Conservation (phyloP, 2,329 filamentous ascomycete species). For the Dactylellina sp. region DNA sequence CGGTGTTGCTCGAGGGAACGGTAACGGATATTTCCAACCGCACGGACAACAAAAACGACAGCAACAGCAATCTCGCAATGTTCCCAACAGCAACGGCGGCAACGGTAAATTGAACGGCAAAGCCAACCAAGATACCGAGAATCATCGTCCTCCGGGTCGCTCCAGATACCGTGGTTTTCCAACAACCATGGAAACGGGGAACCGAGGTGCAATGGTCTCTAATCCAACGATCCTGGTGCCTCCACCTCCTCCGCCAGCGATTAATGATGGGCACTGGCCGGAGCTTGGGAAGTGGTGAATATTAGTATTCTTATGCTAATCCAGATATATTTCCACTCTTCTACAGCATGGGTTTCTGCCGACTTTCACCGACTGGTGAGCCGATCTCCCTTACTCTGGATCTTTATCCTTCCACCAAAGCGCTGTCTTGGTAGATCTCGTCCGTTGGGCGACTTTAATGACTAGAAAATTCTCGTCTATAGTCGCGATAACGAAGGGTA, state of each 20-base stretch:
- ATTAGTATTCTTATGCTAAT: too few species aligned
- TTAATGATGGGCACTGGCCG: constrained; percentile 35
- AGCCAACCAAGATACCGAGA: constrained; percentile 5
- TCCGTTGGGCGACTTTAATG: too few species aligned
- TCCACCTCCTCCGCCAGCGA: constrained; percentile 19
- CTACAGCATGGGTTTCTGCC: too few species aligned
- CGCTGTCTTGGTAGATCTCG: too few species aligned
- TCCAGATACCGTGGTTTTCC: background rate
- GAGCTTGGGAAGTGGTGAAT: constrained; percentile 32
- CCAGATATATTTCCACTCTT: too few species aligned
- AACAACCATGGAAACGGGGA: background rate
- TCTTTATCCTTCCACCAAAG: too few species aligned
- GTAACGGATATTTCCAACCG: constrained; percentile 24
- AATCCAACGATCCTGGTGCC: background rate
- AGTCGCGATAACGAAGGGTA: too few species aligned
- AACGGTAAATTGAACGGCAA: background rate
- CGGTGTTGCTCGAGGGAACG: background rate
- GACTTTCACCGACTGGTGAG: too few species aligned
- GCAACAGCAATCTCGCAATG: constrained; percentile 16
- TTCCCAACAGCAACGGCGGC: constrained; percentile 5
- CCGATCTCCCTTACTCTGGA: too few species aligned
- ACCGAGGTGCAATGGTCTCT: background rate
- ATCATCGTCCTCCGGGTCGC: background rate
- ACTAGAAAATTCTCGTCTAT: too few species aligned
- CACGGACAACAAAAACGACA: constrained; percentile 8